Evolutionary conservation across 2,329 filamentous ascomycete genomes (phyloP).

Genomic region (Trichophyton verrucosum): DNA sequence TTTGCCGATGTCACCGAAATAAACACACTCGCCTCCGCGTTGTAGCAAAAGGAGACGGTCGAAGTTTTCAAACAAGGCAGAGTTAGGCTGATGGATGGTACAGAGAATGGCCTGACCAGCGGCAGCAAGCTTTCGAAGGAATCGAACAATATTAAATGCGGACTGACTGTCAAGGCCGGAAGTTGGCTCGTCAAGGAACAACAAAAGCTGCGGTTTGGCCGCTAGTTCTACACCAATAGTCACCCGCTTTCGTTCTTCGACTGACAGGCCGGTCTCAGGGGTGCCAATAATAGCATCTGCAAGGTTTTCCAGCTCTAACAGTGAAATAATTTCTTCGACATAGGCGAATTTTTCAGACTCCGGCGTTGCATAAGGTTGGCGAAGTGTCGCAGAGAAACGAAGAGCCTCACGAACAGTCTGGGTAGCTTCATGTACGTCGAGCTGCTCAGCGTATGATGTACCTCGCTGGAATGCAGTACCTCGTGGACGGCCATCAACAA

Average conservation of each 20-base stretch:
- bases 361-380: constrained; percentile 65
- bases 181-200: constrained; percentile 90
- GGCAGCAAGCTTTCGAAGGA: constrained; percentile 80
- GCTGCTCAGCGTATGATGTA: constrained; percentile 67
- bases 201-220: constrained; percentile 74
- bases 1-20: constrained; percentile 55
- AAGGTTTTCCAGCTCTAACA: constrained; percentile 81
- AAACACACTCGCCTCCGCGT: constrained; percentile 53
- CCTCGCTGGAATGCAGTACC: constrained; percentile 71
- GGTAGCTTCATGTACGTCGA: constrained; percentile 76
- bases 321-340: constrained; percentile 78
- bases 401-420: constrained; percentile 81
- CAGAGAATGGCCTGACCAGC: constrained; percentile 88
- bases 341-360: constrained; percentile 70
- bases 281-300: constrained; percentile 85
- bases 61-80: constrained; percentile 84
- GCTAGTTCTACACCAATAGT: constrained; percentile 95
- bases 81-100: constrained; percentile 94
- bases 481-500: constrained; percentile 59
- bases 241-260: constrained; percentile 60
- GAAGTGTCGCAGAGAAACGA: constrained; percentile 70
- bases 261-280: constrained; percentile 58
- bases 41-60: constrained; percentile 53
- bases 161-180: constrained; percentile 89
- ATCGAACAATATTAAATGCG: constrained; percentile 78